These are phyloP conservation scores for Suillus cothurnatus DNA, from an alignment of 768 basidiomycete species.

Conservation along the genomic window DNA sequence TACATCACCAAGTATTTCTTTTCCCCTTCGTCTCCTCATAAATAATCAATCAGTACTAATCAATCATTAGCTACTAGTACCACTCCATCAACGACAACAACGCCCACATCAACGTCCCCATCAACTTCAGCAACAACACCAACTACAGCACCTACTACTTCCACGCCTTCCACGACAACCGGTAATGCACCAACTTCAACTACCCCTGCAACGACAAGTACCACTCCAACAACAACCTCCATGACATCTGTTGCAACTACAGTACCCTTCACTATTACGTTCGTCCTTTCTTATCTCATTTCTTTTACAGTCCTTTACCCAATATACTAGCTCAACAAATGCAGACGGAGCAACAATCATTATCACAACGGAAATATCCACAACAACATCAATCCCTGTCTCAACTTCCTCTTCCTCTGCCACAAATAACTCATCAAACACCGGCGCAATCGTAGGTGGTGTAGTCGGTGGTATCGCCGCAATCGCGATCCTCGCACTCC, in stretches of 20 bases:
- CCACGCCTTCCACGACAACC: background rate
- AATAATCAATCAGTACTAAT: background rate
- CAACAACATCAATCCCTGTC: slow-evolving; percentile 17
- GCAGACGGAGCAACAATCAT: slow-evolving; percentile 20
- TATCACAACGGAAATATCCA: slow-evolving; percentile 22
- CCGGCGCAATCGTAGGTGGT: slow-evolving; percentile 52
- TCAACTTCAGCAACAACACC: background rate
- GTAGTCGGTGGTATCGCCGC: slow-evolving; percentile 48
- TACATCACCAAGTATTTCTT: background rate
- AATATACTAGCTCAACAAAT: slow-evolving; percentile 25
- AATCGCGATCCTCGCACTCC: slow-evolving; percentile 28
- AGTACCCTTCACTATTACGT: slow-evolving; percentile 23
- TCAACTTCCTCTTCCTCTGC: background rate
- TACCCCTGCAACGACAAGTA: background rate
- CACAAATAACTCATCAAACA: slow-evolving; percentile 7
- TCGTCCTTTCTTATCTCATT: slow-evolving; percentile 10
- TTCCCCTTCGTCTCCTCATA: background rate
- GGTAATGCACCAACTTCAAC: slow-evolving; percentile 9
- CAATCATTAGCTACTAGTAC: background rate
- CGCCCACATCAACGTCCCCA: background rate
- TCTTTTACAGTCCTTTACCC: background rate
- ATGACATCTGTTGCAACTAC: background rate
- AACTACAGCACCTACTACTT: background rate
- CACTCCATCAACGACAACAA: background rate
- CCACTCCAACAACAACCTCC: slow-evolving; percentile 5